Conservation (phyloP, 2,329 filamentous ascomycete species). For the Fusarium newnesense region DNA sequence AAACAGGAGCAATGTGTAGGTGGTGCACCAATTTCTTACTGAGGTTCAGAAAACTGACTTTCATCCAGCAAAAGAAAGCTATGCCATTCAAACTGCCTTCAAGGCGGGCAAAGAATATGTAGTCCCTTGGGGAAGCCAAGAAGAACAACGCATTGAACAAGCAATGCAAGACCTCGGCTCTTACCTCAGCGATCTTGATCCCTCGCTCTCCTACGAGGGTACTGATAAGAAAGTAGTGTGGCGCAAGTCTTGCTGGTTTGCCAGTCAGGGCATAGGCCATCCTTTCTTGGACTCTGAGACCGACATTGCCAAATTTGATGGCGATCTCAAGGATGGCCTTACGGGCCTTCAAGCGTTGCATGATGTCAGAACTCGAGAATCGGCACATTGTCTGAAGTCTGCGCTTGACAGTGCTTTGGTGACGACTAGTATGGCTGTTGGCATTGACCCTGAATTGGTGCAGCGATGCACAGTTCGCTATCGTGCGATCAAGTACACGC, state of each 20-base stretch:
- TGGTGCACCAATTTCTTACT: not conserved
- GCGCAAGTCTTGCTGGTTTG: conserved; percentile 24
- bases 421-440: not conserved
- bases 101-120: conserved; percentile 15
- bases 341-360: not conserved
- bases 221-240: conserved; percentile 20
- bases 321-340: conserved; percentile 13
- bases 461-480: conserved; percentile 14
- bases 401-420: conserved; percentile 1
- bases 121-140: not conserved
- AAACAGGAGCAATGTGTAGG: not conserved
- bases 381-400: not conserved
- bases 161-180: conserved; percentile 15
- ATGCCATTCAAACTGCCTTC: not conserved
- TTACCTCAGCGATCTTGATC: conserved; percentile 6
- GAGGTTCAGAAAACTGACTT: fast-evolving
- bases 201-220: conserved; percentile 17
- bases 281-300: conserved; percentile 8
- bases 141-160: conserved; percentile 1
- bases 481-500: conserved; percentile 4
- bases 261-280: conserved; percentile 10
- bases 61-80: fast-evolving
- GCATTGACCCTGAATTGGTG: not conserved
- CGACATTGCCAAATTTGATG: conserved; percentile 14
- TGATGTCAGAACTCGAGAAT: not conserved